Conservation (phyloP, 176 grass and related monocot genomes). For the Melocanna baccifera region DNA sequence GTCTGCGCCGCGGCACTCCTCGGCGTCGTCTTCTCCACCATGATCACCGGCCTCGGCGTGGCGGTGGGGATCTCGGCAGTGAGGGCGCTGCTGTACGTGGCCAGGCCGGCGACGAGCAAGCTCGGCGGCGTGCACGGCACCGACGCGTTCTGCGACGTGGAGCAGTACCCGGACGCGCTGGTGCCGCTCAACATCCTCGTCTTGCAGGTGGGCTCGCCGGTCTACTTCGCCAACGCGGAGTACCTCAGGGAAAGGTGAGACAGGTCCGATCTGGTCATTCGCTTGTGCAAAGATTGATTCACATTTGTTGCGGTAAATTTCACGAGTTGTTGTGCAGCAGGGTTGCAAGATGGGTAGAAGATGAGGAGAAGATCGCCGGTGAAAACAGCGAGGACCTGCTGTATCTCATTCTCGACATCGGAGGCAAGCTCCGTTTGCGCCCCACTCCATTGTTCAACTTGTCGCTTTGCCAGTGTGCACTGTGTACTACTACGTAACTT, state of each 20-base stretch:
- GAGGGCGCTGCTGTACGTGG: constrained; percentile 55
- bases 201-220: constrained; percentile 49
- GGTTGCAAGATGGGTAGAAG: constrained; percentile 52
- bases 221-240: constrained; percentile 48
- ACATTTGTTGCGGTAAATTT: too few species aligned
- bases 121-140: constrained; percentile 39
- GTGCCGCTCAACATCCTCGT: constrained; percentile 28
- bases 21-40: constrained; percentile 49
- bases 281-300: too few species aligned
- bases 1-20: constrained; percentile 51
- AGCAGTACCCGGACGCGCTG: constrained; percentile 40
- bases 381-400: constrained; percentile 31
- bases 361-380: constrained; percentile 10
- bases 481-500: too few species aligned
- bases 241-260: constrained; percentile 32
- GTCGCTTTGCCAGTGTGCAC: too few species aligned
- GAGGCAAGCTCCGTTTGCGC: constrained; percentile 5
- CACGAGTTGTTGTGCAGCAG: background rate
- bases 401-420: constrained; percentile 42
- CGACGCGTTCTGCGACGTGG: constrained; percentile 34
- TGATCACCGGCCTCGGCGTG: constrained; percentile 44
- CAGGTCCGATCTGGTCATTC: too few species aligned
- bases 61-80: constrained; percentile 44
- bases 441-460: too few species aligned
- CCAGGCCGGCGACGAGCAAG: constrained; percentile 47